phyloP scores from a whole-genome alignment of 768 basidiomycete genomes.

The Lactarius psammicola region DNA sequence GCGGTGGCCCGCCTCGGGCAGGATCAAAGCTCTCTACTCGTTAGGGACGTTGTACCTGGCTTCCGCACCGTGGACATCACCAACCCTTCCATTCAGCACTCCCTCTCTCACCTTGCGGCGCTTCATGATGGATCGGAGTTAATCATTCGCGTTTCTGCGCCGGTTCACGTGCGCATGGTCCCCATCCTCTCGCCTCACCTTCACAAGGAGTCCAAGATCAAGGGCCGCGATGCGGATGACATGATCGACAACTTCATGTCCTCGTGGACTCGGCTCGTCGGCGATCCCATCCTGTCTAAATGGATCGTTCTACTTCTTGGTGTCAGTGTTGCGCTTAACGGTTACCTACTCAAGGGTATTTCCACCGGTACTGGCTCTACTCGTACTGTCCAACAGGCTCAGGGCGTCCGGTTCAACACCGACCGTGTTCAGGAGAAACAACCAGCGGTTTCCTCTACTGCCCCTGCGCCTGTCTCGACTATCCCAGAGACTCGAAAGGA shows the following conservation, averaged over 20 bases:
- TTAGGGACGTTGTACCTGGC: slow-evolving; percentile 30
- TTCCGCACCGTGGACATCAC: slow-evolving; percentile 68
- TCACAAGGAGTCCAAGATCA: slow-evolving; percentile 26
- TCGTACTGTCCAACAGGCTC: slow-evolving; percentile 29
- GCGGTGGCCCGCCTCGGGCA: slow-evolving; percentile 50
- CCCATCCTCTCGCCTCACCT: slow-evolving; percentile 30
- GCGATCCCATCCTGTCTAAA: slow-evolving; percentile 91
- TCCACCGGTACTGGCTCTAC: slow-evolving; percentile 49
- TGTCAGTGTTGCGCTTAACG: slow-evolving; percentile 86
- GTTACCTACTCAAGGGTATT: slow-evolving; percentile 87
- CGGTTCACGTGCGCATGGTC: slow-evolving; percentile 54
- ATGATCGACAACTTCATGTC: slow-evolving; percentile 84
- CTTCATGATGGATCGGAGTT: slow-evolving; percentile 39
- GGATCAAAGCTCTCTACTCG: slow-evolving; percentile 32
- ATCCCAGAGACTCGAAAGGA: slow-evolving; percentile 4
- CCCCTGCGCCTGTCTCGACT: slow-evolving; percentile 13
- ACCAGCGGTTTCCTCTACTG: background rate
- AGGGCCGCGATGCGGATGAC: slow-evolving; percentile 40
- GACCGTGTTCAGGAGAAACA: slow-evolving; percentile 25
- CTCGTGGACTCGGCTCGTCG: slow-evolving; percentile 86
- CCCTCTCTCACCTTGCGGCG: slow-evolving; percentile 40
- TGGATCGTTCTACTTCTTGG: slow-evolving; percentile 90
- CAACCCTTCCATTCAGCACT: slow-evolving; percentile 53
- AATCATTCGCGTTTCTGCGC: slow-evolving; percentile 61
- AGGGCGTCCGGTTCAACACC: slow-evolving; percentile 28